Conservation (phyloP, 192 early-diverging fungal genomes). For the Entomortierella lignicola region DNA sequence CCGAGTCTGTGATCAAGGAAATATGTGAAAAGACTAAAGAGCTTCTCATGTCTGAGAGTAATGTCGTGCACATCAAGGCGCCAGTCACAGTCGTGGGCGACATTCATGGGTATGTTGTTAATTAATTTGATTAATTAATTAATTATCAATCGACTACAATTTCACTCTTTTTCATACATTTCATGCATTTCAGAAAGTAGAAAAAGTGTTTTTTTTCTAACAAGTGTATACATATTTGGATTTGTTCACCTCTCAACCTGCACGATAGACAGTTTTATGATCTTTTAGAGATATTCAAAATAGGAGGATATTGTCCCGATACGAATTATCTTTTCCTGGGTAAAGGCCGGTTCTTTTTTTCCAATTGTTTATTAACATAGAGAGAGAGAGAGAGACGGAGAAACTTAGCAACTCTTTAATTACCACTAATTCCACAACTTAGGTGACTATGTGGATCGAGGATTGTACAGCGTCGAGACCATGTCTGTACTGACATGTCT, state of each 20-base stretch:
- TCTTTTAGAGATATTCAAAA: constrained; percentile 87
- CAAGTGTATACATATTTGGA: neutral
- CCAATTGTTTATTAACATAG: too few relatives aligned
- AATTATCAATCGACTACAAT: too few relatives aligned
- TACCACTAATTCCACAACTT: constrained; percentile 3
- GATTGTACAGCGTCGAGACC: constrained; percentile 90
- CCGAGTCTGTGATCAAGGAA: constrained; percentile 79
- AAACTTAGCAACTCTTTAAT: too few relatives aligned
- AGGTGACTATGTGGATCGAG: constrained; percentile 92
- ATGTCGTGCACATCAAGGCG: constrained; percentile 84
- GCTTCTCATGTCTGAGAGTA: constrained; percentile 84
- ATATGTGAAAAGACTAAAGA: constrained; percentile 86
- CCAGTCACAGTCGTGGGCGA: constrained; percentile 95
- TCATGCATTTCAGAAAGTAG: too few relatives aligned
- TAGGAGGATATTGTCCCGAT: constrained; percentile 81
- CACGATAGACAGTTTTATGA: constrained; percentile 88
- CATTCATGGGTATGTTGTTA: constrained; percentile 92
- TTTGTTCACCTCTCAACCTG: too few relatives aligned
- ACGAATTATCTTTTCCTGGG: constrained; percentile 91
- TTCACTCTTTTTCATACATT: too few relatives aligned
- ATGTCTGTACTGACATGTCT: constrained; percentile 89
- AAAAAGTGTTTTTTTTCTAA: too few relatives aligned
- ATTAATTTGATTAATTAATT: too few relatives aligned
- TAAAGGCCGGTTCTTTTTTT: constrained; percentile 15
- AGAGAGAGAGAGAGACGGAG: too few relatives aligned